Evolutionary conservation across 2,329 filamentous ascomycete species (phyloP).

Genomic region (Periconia sp.): DNA sequence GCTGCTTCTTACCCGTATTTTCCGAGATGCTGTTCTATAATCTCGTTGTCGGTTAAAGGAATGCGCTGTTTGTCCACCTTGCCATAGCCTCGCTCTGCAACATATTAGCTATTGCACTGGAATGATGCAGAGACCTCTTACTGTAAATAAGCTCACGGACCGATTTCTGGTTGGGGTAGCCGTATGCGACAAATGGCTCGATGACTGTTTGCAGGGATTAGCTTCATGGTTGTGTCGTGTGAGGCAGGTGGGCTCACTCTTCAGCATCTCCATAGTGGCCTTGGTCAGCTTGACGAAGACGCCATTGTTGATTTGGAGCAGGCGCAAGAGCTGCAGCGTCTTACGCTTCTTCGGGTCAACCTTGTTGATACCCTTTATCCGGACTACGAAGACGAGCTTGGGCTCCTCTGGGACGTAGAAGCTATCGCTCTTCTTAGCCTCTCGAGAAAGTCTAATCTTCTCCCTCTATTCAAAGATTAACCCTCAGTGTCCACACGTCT

Average conservation of each 20-base stretch:
- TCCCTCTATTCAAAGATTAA: slow-evolving; percentile 65
- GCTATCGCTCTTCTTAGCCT: slow-evolving; percentile 89
- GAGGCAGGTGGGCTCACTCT: slow-evolving; percentile 49
- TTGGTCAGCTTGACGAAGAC: slow-evolving; percentile 98
- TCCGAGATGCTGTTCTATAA: slow-evolving; percentile 95
- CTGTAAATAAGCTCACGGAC: slow-evolving; percentile 99
- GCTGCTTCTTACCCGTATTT: slow-evolving; percentile 71
- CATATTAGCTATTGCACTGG: slow-evolving; percentile 7
- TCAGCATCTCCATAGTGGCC: slow-evolving; percentile 96
- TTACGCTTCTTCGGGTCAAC: slow-evolving; percentile 99
- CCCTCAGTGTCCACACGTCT: neutral
- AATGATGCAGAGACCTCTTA: slow-evolving; percentile 78
- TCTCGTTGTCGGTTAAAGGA: slow-evolving; percentile 94
- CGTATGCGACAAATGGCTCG: slow-evolving; percentile 98
- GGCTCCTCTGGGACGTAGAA: slow-evolving; percentile 95
- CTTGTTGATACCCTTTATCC: slow-evolving; percentile 99
- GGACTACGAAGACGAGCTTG: slow-evolving; percentile 96
- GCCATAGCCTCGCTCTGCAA: slow-evolving; percentile 79
- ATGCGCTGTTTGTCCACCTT: slow-evolving; percentile 99
- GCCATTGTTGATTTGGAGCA: slow-evolving; percentile 99
- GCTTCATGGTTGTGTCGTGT: slow-evolving; percentile 44
- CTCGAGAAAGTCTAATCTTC: slow-evolving; percentile 90
- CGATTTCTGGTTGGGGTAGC: slow-evolving; percentile 99
- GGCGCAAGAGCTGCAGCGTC: slow-evolving; percentile 98
- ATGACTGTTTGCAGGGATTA: slow-evolving; percentile 61